phyloP scores from a whole-genome alignment of 192 early-diverging fungal species.

The Coemansia sp. region DNA sequence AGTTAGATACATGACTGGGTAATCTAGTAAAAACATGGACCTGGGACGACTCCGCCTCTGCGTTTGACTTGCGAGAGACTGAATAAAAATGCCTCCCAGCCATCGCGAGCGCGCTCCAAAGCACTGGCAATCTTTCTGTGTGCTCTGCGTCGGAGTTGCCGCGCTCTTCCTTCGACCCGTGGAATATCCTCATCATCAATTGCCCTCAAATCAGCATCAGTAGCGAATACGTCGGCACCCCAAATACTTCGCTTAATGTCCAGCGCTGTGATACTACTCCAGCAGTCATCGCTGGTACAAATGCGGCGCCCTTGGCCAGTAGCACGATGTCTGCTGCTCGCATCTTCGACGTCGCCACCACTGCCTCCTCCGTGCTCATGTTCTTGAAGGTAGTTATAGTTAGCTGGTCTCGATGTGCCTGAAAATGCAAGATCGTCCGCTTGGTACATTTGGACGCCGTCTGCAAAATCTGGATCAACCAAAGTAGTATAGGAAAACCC shows the following conservation, averaged over 20 bases:
- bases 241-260: neutral
- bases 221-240: neutral
- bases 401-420: neutral
- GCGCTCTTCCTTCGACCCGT: conserved; percentile 12
- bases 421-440: conserved; percentile 19
- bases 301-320: neutral
- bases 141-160: conserved; percentile 22
- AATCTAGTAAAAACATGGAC: neutral
- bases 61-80: conserved; percentile 1
- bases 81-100: conserved; percentile 8
- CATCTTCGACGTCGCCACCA: neutral
- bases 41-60: neutral
- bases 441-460: conserved; percentile 15
- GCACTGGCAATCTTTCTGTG: conserved; percentile 10
- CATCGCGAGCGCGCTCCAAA: conserved; percentile 13
- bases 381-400: neutral
- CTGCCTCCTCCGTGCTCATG: neutral
- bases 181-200: neutral
- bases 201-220: neutral
- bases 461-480: conserved; percentile 10
- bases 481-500: conserved; percentile 23
- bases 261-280: conserved; percentile 8
- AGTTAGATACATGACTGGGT: too few species aligned
- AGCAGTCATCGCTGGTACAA: neutral
- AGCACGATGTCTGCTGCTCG: neutral